Conservation (phyloP, 1,284 basidiomycete genomes). For the Erythrobasidium hasegawianum region DNA sequence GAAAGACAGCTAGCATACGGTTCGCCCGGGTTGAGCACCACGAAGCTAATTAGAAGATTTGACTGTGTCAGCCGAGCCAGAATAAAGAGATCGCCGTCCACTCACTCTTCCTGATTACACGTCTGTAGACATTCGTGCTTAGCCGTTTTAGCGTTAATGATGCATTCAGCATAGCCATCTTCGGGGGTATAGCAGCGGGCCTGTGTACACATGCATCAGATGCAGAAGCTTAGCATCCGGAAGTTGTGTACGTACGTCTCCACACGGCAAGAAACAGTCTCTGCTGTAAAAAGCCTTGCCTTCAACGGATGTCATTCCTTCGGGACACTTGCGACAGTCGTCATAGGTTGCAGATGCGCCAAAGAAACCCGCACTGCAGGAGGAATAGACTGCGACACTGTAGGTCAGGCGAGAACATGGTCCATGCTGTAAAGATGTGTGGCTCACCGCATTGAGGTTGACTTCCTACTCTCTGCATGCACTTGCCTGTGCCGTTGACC, state of each 20-base stretch:
- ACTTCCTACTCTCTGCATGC: slow-evolving; percentile 12
- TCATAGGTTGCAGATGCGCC: slow-evolving; percentile 16
- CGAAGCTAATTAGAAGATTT: background rate
- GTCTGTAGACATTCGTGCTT: slow-evolving; percentile 4
- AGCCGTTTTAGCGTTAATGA: slow-evolving; percentile 16
- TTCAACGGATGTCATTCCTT: slow-evolving; percentile 26
- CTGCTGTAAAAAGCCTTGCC: slow-evolving; percentile 16
- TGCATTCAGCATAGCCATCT: slow-evolving; percentile 13
- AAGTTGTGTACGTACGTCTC: slow-evolving; percentile 1
- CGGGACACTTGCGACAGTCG: slow-evolving; percentile 21
- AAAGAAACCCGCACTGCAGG: slow-evolving; percentile 16
- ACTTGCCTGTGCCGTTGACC: slow-evolving; percentile 11
- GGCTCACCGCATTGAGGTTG: background rate
- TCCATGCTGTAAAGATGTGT: background rate
- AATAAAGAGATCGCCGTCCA: background rate
- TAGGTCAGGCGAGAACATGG: background rate
- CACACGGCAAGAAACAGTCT: slow-evolving; percentile 28
- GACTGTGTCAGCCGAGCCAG: background rate
- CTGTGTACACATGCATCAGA: background rate
- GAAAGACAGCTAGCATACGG: slow-evolving; percentile 25
- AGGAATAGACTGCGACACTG: slow-evolving; percentile 12
- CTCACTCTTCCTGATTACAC: slow-evolving; percentile 16
- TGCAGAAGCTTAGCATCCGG: background rate
- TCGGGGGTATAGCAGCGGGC: background rate
- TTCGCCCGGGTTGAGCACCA: slow-evolving; percentile 17